Percentiles rank a stretch among this genome's conserved stretches.
phyloP scores from a whole-genome alignment of 2,329 filamentous ascomycete species.

The Pseudodiploospora longispora region DNA sequence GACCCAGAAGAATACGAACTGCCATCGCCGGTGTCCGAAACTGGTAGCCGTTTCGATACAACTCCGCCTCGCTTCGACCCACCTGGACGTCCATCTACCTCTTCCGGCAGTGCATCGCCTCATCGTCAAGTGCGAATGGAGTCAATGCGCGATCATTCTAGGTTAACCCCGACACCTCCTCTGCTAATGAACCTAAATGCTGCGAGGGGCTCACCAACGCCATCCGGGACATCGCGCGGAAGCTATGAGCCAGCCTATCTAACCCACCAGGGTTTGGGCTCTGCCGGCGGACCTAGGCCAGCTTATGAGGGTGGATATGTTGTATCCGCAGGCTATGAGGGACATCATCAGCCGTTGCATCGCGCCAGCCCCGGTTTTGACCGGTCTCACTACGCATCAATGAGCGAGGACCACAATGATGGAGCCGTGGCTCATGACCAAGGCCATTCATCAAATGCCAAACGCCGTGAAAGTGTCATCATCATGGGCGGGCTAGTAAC shows the following conservation, averaged over 20 bases:
- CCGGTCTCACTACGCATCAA: conserved; percentile 25
- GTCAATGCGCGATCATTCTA: conserved; percentile 18
- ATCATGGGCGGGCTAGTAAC: conserved; percentile 42
- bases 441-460: conserved; percentile 5
- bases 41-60: conserved; percentile 25
- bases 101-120: conserved; percentile 41
- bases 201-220: conserved; percentile 35
- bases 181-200: conserved; percentile 24
- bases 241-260: conserved; percentile 38
- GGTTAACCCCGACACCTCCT: conserved; percentile 44
- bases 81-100: conserved; percentile 41
- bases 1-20: conserved; percentile 57
- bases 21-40: conserved; percentile 34
- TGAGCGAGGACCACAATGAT: conserved; percentile 15
- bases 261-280: conserved; percentile 25
- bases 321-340: conserved; percentile 16
- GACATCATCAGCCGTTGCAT: conserved; percentile 11
- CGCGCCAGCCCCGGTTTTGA: conserved; percentile 28
- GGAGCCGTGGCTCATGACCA: conserved; percentile 27
- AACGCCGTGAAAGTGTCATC: conserved; percentile 54
- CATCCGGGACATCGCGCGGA: conserved; percentile 23
- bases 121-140: conserved; percentile 38
- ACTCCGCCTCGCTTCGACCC: conserved; percentile 22
- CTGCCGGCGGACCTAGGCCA: conserved; percentile 25
- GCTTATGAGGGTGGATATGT: conserved; percentile 37